phyloP scores from a whole-genome alignment of 768 basidiomycete species.

The Trametes gibbosa region DNA sequence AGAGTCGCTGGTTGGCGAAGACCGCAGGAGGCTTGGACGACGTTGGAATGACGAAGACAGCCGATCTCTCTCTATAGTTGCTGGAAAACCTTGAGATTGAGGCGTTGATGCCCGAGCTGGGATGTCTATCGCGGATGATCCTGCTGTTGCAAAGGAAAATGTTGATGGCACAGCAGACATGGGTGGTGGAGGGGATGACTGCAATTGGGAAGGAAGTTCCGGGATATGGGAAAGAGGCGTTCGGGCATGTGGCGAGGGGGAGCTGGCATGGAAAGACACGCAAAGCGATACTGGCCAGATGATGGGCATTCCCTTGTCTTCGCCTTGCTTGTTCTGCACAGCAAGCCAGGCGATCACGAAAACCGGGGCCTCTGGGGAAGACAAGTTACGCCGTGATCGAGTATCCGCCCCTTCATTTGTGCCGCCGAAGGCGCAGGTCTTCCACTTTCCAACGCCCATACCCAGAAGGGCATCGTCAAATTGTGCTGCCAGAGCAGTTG shows the following conservation, averaged over 20 bases:
- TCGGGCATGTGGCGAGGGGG: conserved; percentile 37
- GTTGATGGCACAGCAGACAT: conserved; percentile 23
- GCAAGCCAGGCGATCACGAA: conserved; percentile 73
- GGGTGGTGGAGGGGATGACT: conserved; percentile 47
- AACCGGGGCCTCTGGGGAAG: conserved; percentile 17
- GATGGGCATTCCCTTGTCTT: conserved; percentile 73
- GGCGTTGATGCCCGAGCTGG: conserved; percentile 4
- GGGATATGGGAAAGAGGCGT: conserved; percentile 55
- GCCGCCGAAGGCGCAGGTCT: background rate
- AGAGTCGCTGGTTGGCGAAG: conserved; percentile 36
- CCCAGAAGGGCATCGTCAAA: conserved; percentile 65
- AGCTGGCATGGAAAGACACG: conserved; percentile 39
- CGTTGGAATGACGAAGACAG: conserved; percentile 31
- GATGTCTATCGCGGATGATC: conserved; percentile 4
- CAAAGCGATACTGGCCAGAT: conserved; percentile 71
- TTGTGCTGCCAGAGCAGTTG: conserved; percentile 55
- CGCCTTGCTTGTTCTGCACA: conserved; percentile 75
- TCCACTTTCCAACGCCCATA: conserved; percentile 59
- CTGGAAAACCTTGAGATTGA: background rate
- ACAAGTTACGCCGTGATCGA: background rate
- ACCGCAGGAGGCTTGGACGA: conserved; percentile 29
- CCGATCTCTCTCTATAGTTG: background rate
- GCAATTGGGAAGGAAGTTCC: conserved; percentile 61
- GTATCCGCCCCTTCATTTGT: background rate
- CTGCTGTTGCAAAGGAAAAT: conserved; percentile 8